Evolutionary conservation across 2,329 filamentous ascomycete genomes (phyloP), one percentile per base, ranked within the genome.

Genomic region (Madurella fahalii): DNA sequence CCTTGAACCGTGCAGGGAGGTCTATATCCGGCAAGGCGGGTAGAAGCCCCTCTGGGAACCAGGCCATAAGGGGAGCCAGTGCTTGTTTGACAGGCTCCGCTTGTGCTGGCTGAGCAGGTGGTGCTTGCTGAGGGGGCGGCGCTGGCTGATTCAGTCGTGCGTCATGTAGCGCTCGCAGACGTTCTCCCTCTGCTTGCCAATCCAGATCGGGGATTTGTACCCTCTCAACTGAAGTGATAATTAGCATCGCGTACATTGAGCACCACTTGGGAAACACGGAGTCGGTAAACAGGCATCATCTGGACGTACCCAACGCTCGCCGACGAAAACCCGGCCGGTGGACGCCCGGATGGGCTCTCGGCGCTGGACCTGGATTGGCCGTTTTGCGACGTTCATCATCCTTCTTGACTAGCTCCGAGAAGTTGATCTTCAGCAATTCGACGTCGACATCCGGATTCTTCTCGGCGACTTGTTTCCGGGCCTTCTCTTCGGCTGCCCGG

Each of bases 371-470:
- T 34, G 53, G 39, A n/a, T 46, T 32, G 13, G 48, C 48, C 7
- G 37, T 48, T 15, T 50, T 56, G 18, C 68, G 69, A 7, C 53
- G 55, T 46, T 63, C 50, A 20, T 79, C 77, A 47, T 78, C 75
- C 39, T 73, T 62, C 15, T 69, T 64, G 1, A 84, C 79, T 3
- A 67, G 65, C 2, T 83, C 75, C 0, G 85, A 85, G 45, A 87
- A 69, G 39, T 77, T 75, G 58, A 90, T 76, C 43, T 80, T 73
- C 13, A 90, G 72, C 39, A 80, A 70, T 9, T 82, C 77, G 20
- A 77, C 74, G 1, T 78, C 66, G n/a, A 90, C 64, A 4, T 79
- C 74, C 0, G 87, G 86, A 58, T 90, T 79, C 32, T 84, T 77
- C 18, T 76, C 72, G 13, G 76, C 70, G 3, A 85, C 71, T 63